Evolutionary conservation across 1,284 basidiomycete genomes (phyloP), one percentile per base, ranked within the genome.

Genomic region (Leccinum griseonigrum): DNA sequence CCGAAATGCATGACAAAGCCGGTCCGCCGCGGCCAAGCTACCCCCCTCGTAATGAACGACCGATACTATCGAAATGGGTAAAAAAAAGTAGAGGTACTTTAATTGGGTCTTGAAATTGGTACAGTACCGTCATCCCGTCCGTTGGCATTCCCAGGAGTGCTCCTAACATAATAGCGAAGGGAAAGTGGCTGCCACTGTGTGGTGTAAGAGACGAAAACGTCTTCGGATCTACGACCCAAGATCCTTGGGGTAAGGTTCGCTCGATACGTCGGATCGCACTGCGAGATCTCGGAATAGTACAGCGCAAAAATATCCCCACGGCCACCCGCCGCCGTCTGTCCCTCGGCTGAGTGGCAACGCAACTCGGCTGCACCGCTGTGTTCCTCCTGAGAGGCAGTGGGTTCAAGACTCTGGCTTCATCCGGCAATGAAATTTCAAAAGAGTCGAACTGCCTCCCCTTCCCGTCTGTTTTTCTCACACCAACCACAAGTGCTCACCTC

Each of bases 31-130:
- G 22, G 22, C 22, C 54, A 63, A 61, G 56, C 54, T 52, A 55
- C 13, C 43, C 22, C 56, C 60, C 66, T 69, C 68, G 67, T 70
- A 71, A 73, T 73, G 65, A 60, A 60, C 65, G 60, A 62, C 55
- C 60, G 61, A 38, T 16, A 18, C 22, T 22, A 22, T 22, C 22
- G 14, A 38, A 61, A 63, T 48, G 71, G 62, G 58, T 67, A 38
- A 63, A 61, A 69, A 54, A 9, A 22, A n/a, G 18, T 48, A 29
- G 26, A 40, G 28, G n/a, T 46, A 56, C 29, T 16, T 40, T 22
- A 46, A 22, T 34, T 22, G 10, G 38, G 36, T 50, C 34, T 32
- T 9, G 2, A 32, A 51, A 22, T 32, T 36, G 10, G 38, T 16
- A 46, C 26, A 31, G 46, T 40, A 16, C 48, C 29, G 60, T 60